phyloP scores from a whole-genome alignment of 2,329 filamentous ascomycete genomes.

The Xylaria sp. region DNA sequence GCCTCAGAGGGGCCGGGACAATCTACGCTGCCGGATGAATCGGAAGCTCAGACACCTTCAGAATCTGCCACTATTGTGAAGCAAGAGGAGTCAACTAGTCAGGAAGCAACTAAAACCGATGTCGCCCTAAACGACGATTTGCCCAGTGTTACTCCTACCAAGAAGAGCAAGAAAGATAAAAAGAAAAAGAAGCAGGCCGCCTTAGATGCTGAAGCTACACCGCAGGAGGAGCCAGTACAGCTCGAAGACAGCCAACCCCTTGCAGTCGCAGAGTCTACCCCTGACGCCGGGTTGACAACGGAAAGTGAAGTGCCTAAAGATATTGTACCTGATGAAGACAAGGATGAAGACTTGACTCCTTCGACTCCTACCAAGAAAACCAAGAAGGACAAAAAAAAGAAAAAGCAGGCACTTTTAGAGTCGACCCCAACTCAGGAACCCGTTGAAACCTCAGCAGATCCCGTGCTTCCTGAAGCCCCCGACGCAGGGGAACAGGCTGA shows the following conservation, averaged over 20 bases:
- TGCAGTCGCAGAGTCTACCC: neutral
- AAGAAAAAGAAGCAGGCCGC: conserved; percentile 47
- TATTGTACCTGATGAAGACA: conserved; percentile 1
- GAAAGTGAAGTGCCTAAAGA: conserved; percentile 6
- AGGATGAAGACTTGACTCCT: conserved; percentile 20
- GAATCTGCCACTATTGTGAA: conserved; percentile 13
- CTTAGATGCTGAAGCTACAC: conserved; percentile 23
- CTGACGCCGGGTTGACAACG: neutral
- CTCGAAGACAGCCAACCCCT: conserved; percentile 30
- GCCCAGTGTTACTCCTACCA: conserved; percentile 16
- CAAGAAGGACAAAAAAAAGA: conserved; percentile 40
- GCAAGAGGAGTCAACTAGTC: neutral
- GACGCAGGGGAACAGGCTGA: conserved; percentile 9
- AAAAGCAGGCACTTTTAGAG: conserved; percentile 30
- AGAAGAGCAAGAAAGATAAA: conserved; percentile 49
- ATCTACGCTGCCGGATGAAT: neutral
- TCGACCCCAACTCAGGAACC: conserved; percentile 18
- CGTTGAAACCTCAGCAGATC: conserved; percentile 20
- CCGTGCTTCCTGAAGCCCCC: neutral
- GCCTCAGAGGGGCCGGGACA: neutral
- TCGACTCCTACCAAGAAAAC: conserved; percentile 39
- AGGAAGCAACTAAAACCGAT: conserved; percentile 26
- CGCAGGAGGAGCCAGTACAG: conserved; percentile 28
- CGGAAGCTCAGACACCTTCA: conserved; percentile 1
- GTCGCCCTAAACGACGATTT: conserved; percentile 19